Conservation (phyloP, 2,329 filamentous ascomycete genomes). For the Trichoderma sp. region DNA sequence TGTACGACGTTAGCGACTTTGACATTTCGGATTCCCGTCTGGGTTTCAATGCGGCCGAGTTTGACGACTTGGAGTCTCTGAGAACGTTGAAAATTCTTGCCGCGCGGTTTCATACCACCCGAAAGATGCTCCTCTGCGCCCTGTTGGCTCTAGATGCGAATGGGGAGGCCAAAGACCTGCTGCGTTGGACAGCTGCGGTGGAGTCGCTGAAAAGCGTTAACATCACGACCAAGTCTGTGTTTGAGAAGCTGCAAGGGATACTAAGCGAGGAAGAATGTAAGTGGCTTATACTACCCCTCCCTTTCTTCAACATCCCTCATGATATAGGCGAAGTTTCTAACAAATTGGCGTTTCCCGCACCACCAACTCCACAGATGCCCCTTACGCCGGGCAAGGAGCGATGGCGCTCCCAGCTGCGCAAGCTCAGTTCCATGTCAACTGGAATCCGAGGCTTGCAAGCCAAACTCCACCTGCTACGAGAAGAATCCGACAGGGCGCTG, state of each 20-base stretch:
- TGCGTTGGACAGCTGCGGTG: conserved; percentile 75
- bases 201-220: conserved; percentile 72
- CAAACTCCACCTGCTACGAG: conserved; percentile 87
- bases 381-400: conserved; percentile 77
- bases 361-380: conserved; percentile 59
- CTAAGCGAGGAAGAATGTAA: conserved; percentile 78
- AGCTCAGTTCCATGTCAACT: conserved; percentile 83
- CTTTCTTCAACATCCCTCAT: not conserved
- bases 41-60: conserved; percentile 65
- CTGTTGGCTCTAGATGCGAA: conserved; percentile 83
- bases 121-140: conserved; percentile 87
- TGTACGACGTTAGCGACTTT: conserved; percentile 75
- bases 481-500: conserved; percentile 80
- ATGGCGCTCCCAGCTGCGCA: conserved; percentile 82
- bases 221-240: conserved; percentile 60
- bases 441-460: conserved; percentile 91
- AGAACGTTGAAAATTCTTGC: conserved; percentile 80
- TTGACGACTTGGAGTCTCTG: conserved; percentile 76
- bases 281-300: conserved; percentile 32
- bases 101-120: conserved; percentile 75
- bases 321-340: not conserved
- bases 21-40: conserved; percentile 71
- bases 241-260: conserved; percentile 66
- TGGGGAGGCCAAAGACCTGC: conserved; percentile 73
- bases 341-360: conserved; percentile 51